A percentile compares a stretch with the other conserved stretches of the same genome.
Conservation (phyloP, 805 yeast species). For the Zygoascus ofunaensis region DNA sequence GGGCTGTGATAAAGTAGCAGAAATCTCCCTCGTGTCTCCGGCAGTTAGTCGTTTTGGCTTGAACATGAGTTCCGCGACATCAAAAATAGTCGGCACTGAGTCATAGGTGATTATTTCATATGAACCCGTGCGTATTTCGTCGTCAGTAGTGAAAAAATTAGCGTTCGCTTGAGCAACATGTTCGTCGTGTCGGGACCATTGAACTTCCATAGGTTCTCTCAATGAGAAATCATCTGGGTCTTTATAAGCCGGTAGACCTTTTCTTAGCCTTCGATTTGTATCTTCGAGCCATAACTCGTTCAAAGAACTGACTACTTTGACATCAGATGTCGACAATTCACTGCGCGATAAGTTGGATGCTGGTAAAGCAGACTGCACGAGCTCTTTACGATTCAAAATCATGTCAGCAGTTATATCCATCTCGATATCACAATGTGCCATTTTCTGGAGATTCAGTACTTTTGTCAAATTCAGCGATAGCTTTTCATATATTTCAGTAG, state of each 20-base stretch:
- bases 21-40: neutral
- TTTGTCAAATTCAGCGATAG: constrained; percentile 1
- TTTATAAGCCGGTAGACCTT: neutral
- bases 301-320: constrained; percentile 21
- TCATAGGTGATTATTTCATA: constrained; percentile 2
- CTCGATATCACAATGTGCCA: constrained; percentile 59
- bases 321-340: constrained; percentile 31
- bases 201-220: neutral
- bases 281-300: constrained; percentile 49
- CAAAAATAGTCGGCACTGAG: constrained; percentile 15
- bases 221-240: neutral
- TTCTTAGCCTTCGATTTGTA: constrained; percentile 9
- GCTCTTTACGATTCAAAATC: constrained; percentile 46
- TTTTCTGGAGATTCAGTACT: constrained; percentile 34
- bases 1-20: neutral
- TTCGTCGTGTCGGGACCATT: constrained; percentile 5
- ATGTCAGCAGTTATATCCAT: constrained; percentile 56
- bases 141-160: neutral
- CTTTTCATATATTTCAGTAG: constrained; percentile 7
- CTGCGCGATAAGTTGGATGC: constrained; percentile 21
- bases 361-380: constrained; percentile 38
- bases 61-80: constrained; percentile 12
- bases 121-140: neutral
- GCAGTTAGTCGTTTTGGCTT: constrained; percentile 1
- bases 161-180: neutral